These are phyloP conservation scores for Xylaria venustula DNA, from an alignment of 495 filamentous ascomycete genomes.

Conservation along the genomic window DNA sequence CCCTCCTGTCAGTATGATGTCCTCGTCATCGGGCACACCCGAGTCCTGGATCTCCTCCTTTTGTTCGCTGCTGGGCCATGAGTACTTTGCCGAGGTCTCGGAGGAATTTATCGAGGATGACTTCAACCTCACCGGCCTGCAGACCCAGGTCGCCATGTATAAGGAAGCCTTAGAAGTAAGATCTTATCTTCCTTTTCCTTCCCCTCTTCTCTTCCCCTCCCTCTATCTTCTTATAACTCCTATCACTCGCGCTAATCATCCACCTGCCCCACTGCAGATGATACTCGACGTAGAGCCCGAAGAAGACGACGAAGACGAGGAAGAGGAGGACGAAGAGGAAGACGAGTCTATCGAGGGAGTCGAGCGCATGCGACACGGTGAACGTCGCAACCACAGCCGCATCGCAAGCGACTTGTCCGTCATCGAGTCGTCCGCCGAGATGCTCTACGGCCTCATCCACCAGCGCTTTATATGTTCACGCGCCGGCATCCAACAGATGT, in stretches of 20 bases:
- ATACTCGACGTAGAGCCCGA: conserved; percentile 97
- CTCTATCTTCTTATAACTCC: too few relatives aligned
- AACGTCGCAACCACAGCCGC: conserved; percentile 77
- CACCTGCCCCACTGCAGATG: conserved; percentile 70
- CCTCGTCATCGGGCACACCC: conserved; percentile 76
- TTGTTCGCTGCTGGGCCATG: conserved; percentile 90
- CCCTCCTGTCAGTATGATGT: conserved; percentile 38
- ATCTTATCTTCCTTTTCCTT: background rate
- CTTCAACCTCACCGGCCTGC: conserved; percentile 95
- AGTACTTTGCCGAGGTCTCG: conserved; percentile 97
- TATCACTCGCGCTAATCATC: conserved; percentile 18
- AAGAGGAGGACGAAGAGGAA: conserved; percentile 74
- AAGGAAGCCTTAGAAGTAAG: conserved; percentile 77
- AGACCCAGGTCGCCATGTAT: conserved; percentile 96
- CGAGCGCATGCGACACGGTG: conserved; percentile 55
- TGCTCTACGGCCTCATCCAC: conserved; percentile 96
- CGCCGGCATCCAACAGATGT: conserved; percentile 97
- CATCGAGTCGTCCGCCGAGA: conserved; percentile 94
- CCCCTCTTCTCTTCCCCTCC: too few relatives aligned
- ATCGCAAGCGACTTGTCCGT: conserved; percentile 89
- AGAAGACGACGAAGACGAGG: conserved; percentile 87
- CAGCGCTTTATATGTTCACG: conserved; percentile 98
- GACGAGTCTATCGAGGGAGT: conserved; percentile 73
- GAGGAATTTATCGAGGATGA: conserved; percentile 99
- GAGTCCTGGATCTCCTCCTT: conserved; percentile 98